Percentiles rank a stretch among this genome's conserved stretches.
phyloP scores from a whole-genome alignment of 2,329 filamentous ascomycete genomes.

The Cladophialophora carrionii region DNA sequence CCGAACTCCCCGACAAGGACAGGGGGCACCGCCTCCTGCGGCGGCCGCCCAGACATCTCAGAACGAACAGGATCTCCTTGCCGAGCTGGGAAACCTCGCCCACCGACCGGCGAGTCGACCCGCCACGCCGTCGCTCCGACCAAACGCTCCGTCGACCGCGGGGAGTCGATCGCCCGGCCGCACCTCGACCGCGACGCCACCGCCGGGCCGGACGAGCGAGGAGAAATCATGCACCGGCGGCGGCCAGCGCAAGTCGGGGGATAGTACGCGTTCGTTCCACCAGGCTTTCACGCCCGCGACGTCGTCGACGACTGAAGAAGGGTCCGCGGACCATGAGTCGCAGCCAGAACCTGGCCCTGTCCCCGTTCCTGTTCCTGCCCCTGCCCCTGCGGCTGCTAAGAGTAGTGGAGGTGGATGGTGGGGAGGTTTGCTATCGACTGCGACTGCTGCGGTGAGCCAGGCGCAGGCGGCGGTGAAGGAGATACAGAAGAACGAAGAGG shows the following conservation, averaged over 20 bases:
- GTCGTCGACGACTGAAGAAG: constrained; percentile 60
- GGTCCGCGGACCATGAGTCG: constrained; percentile 49
- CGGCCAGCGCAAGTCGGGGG: constrained; percentile 76
- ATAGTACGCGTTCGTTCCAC: constrained; percentile 73
- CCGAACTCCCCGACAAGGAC: constrained; percentile 31
- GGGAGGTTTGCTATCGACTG: constrained; percentile 82
- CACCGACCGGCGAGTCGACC: constrained; percentile 72
- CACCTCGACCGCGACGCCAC: constrained; percentile 55
- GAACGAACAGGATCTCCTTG: constrained; percentile 73
- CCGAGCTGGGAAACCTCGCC: constrained; percentile 81
- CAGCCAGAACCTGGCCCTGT: constrained; percentile 61
- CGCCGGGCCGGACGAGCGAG: constrained; percentile 62
- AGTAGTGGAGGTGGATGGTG: constrained; percentile 75
- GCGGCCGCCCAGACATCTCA: constrained; percentile 38
- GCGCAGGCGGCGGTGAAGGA: constrained; percentile 92
- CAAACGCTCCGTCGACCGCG: constrained; percentile 56
- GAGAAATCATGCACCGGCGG: constrained; percentile 58
- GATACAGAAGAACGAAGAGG: constrained; percentile 94
- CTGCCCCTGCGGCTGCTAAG: constrained; percentile 61
- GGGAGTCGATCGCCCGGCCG: constrained; percentile 58
- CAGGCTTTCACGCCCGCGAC: constrained; percentile 72
- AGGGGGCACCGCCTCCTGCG: too few species aligned
- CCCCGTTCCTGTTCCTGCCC: too few species aligned
- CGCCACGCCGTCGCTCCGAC: constrained; percentile 71
- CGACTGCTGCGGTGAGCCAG: constrained; percentile 74